Percentiles rank a stretch among this genome's conserved stretches.
Evolutionary conservation across 2,329 filamentous ascomycete genomes (phyloP).

Genomic region (Coleophoma crateriformis): DNA sequence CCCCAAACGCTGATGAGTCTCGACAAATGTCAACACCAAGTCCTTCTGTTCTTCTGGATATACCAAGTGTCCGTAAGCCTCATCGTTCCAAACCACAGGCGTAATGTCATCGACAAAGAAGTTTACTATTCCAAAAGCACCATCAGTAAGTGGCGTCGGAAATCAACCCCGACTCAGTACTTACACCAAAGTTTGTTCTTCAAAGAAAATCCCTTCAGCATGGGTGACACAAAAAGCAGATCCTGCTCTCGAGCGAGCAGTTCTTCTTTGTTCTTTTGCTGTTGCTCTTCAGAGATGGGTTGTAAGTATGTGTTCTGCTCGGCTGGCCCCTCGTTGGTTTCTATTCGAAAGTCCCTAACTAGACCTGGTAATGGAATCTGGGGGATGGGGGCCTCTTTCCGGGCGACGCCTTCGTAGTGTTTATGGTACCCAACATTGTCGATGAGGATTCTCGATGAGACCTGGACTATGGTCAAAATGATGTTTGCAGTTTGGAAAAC

Average conservation of each 20-base stretch:
- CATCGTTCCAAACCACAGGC: conserved; percentile 31
- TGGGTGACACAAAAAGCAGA: conserved; percentile 34
- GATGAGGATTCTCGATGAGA: too few relatives aligned
- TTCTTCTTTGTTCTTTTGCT: conserved; percentile 31
- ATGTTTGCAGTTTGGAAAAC: conserved; percentile 22
- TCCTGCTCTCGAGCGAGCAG: conserved; percentile 33
- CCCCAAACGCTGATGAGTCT: conserved; percentile 31
- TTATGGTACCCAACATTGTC: too few relatives aligned
- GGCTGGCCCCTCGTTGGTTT: conserved; percentile 1
- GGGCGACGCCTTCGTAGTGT: too few relatives aligned
- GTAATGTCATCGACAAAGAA: conserved; percentile 17
- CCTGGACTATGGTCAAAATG: too few relatives aligned
- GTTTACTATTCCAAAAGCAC: conserved; percentile 10
- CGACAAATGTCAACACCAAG: conserved; percentile 40
- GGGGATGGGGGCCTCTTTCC: too few relatives aligned
- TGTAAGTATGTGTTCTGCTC: conserved; percentile 21
- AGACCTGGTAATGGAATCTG: not conserved
- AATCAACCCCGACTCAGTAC: conserved; percentile 7
- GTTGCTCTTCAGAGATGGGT: conserved; percentile 17
- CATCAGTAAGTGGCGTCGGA: too few relatives aligned
- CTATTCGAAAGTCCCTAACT: not conserved
- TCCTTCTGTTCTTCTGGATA: conserved; percentile 42
- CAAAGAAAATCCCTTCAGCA: conserved; percentile 36
- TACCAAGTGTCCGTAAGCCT: conserved; percentile 39
- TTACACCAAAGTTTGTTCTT: conserved; percentile 41